Evolutionary conservation across 352 stramenopile genomes (phyloP).

Genomic region (Blastocystis sp.): DNA sequence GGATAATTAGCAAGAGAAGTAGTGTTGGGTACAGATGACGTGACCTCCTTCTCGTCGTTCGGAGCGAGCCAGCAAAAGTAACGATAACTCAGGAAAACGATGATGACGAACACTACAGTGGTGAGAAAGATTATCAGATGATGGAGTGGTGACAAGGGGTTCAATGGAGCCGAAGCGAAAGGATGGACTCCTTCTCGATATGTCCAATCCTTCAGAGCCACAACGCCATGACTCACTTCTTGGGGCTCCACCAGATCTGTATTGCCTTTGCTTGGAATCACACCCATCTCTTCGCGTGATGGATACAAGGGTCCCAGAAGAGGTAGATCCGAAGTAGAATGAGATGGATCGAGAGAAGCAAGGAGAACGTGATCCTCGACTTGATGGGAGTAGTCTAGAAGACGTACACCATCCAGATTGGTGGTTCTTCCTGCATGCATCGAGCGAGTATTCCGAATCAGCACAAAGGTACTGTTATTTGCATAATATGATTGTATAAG

Average conservation of each 20-base stretch:
- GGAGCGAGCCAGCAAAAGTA: neutral
- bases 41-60: neutral
- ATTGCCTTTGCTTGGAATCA: neutral
- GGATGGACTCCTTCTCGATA: neutral
- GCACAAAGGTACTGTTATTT: constrained; percentile 7
- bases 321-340: neutral
- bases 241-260: neutral
- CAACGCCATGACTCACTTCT: neutral
- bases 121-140: neutral
- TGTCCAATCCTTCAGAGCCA: neutral
- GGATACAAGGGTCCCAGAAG: neutral
- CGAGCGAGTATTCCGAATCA: neutral
- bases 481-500: constrained; percentile 27
- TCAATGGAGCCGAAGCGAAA: neutral
- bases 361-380: constrained; percentile 31
- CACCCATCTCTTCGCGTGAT: neutral
- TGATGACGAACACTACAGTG: neutral
- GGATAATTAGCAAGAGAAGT: neutral
- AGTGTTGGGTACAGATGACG: neutral
- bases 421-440: neutral
- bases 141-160: neutral
- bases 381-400: neutral
- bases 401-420: neutral
- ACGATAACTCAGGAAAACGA: neutral
- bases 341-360: neutral